Base-by-base conservation (phyloP, 2,329 filamentous ascomycete genomes). In the Venturia nashicola region DNA sequence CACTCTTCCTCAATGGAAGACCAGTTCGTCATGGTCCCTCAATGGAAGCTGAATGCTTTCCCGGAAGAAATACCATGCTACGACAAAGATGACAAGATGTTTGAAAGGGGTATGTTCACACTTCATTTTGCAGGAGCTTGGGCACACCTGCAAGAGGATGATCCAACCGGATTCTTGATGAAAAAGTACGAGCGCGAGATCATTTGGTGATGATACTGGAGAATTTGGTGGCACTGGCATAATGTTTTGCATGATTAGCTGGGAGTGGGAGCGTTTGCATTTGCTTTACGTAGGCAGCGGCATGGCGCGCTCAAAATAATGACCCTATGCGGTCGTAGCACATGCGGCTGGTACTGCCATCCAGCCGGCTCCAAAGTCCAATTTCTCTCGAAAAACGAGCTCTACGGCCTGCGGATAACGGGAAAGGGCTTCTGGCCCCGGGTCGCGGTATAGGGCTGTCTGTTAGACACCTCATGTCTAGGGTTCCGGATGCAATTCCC, bases 71-170 rank as follows among this genome's bases (percentile, higher is more conserved):
- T 77, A 44, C 66, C 67, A 2, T 77, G 75, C 67, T 75, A 69
- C 61, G 75, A 76, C 60, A n/a, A 36, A 27, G 59, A 65, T 11
- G 46, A 66, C 7, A 66, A 69, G 57, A 67, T 55, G 2, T 76
- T 74, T 73, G 66, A 72, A 63, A 69, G 66, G 11, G 74, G 74
- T 23, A 70, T 67, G 3, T 76, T 77, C 55, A 65, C 75, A 40
- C 44, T 77, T n/a, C 75, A 77, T 68, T 77, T 77, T 65, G 74
- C 75, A 1, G 75, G 75, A 9, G 75, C 75, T 8, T 76, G 74
- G 73, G 75, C 74, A 27, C 73, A 76, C 64, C 69, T 76, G 16
- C 69, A 75, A 59, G 72, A 70, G 20, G 51, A 65, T 11, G 69
- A 74, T 12, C 61, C 61, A 23, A 63, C 61, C 2, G 61, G 61